Evolutionary conservation across 768 basidiomycete genomes (phyloP).

Genomic region (Naganishia antarctica): DNA sequence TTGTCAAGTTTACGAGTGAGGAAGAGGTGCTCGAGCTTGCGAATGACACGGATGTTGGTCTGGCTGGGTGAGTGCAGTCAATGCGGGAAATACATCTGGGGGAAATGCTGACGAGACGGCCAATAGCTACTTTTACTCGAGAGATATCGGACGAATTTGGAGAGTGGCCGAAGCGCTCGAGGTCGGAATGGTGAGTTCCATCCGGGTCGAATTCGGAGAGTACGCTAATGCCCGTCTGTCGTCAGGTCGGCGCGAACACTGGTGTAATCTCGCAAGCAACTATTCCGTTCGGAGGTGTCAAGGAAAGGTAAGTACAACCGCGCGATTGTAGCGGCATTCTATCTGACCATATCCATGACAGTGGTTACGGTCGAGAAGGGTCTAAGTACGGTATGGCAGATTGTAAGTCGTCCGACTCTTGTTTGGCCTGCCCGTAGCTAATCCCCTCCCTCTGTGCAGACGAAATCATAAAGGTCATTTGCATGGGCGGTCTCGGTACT

Average conservation of each 20-base stretch:
- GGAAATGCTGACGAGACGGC: background rate
- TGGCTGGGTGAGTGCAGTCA: constrained; percentile 60
- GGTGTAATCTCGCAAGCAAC: constrained; percentile 59
- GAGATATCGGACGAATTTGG: constrained; percentile 84
- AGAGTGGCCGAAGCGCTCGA: constrained; percentile 90
- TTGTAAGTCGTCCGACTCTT: constrained; percentile 43
- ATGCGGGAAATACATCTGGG: background rate
- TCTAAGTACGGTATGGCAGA: constrained; percentile 77
- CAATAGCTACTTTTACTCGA: constrained; percentile 71
- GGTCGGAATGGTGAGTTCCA: constrained; percentile 79
- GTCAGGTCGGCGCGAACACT: constrained; percentile 42
- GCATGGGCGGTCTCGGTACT: constrained; percentile 30
- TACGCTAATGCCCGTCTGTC: background rate
- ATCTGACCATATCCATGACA: background rate
- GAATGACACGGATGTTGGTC: constrained; percentile 73
- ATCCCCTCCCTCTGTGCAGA: background rate
- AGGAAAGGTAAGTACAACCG: constrained; percentile 45
- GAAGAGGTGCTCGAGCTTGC: constrained; percentile 76
- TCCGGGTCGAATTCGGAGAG: background rate
- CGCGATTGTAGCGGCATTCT: too few species aligned
- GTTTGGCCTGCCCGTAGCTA: background rate
- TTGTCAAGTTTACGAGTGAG: constrained; percentile 87
- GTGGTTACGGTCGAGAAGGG: constrained; percentile 74
- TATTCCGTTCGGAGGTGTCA: constrained; percentile 85
- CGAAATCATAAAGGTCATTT: constrained; percentile 27